A percentile compares a stretch with the other conserved stretches of the same genome.
phyloP scores from a whole-genome alignment of 1,284 basidiomycete genomes.

The Somion occarium region DNA sequence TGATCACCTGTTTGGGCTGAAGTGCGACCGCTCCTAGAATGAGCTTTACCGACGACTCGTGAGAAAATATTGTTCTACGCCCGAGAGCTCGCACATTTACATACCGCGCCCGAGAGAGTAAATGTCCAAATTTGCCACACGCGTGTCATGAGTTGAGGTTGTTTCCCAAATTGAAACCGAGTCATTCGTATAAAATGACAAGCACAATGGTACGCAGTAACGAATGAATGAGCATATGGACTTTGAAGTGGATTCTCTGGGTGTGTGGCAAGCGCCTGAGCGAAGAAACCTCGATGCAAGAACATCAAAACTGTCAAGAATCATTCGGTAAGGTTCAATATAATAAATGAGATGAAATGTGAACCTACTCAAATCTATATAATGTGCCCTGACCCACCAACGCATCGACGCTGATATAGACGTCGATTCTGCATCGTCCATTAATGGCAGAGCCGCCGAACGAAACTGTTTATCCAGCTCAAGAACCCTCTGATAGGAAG shows the following conservation, averaged over 20 bases:
- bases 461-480: conserved; percentile 43
- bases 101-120: conserved; percentile 22
- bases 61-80: too few species aligned
- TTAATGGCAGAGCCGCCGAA: conserved; percentile 26
- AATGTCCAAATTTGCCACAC: conserved; percentile 28
- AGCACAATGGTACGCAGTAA: conserved; percentile 26
- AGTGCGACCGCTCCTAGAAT: conserved; percentile 24
- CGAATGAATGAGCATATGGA: conserved; percentile 27
- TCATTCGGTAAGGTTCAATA: neutral
- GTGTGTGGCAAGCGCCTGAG: conserved; percentile 26
- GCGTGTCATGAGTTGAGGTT: conserved; percentile 19
- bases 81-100: neutral
- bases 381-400: conserved; percentile 38
- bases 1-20: conserved; percentile 16
- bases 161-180: conserved; percentile 16
- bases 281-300: conserved; percentile 29
- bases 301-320: conserved; percentile 22
- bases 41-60: conserved; percentile 13
- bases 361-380: conserved; percentile 40
- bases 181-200: conserved; percentile 20
- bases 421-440: conserved; percentile 16
- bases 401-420: conserved; percentile 37
- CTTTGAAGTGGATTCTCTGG: conserved; percentile 26
- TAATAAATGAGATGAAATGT: neutral
- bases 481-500: conserved; percentile 38